phyloP scores from a whole-genome alignment of 768 basidiomycete species.

The Dacryopinax primogenitus region DNA sequence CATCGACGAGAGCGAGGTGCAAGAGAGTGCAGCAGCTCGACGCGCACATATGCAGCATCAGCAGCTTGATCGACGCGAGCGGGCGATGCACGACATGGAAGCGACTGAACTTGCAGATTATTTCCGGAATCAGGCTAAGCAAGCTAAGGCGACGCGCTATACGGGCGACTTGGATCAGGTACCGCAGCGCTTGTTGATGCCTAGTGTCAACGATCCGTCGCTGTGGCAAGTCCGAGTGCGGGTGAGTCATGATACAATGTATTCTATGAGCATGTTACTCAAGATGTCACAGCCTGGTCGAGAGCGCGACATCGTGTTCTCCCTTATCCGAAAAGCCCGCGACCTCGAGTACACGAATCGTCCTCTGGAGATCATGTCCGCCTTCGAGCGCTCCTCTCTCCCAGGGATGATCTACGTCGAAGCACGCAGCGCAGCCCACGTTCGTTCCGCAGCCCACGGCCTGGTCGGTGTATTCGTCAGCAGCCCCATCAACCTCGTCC shows the following conservation, averaged over 20 bases:
- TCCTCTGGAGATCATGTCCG: slow-evolving; percentile 78
- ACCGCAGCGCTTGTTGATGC: slow-evolving; percentile 89
- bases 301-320: slow-evolving; percentile 85
- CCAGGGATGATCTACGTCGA: slow-evolving; percentile 96
- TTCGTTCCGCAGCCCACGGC: slow-evolving; percentile 71
- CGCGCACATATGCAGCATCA: slow-evolving; percentile 47
- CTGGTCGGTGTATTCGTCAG: slow-evolving; percentile 85
- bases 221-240: slow-evolving; percentile 93
- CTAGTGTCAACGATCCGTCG: slow-evolving; percentile 87
- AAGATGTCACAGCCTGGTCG: slow-evolving; percentile 53
- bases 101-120: slow-evolving; percentile 74
- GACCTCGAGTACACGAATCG: slow-evolving; percentile 64
- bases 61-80: slow-evolving; percentile 50
- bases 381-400: slow-evolving; percentile 90
- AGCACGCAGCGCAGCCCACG: slow-evolving; percentile 75
- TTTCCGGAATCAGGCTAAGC: slow-evolving; percentile 63
- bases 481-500: slow-evolving; percentile 71
- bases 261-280: slow-evolving; percentile 5
- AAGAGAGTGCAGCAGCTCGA: slow-evolving; percentile 43
- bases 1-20: slow-evolving; percentile 31
- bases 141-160: slow-evolving; percentile 58
- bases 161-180: slow-evolving; percentile 87
- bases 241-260: slow-evolving; percentile 33
- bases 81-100: slow-evolving; percentile 62
- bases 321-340: slow-evolving; percentile 86